Evolutionary conservation across 2,329 filamentous ascomycete genomes (phyloP), one percentile per base, ranked within the genome.

Genomic region (Venturia pyrina): DNA sequence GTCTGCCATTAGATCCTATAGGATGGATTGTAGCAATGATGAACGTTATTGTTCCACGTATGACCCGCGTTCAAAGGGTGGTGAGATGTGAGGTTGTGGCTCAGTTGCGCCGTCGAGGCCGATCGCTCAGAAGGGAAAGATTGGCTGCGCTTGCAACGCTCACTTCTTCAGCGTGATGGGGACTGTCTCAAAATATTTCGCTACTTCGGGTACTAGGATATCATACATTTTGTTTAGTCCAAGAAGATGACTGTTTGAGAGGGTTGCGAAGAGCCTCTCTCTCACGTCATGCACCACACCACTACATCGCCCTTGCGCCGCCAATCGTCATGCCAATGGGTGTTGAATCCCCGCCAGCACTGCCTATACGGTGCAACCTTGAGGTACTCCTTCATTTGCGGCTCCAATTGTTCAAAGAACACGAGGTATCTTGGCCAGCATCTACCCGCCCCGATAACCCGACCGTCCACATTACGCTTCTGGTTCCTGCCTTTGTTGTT

Each of bases 301-400:
- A 88, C 73, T 41, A 88, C 81, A 74, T 88, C 85, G n/a, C 86
- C 86, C 28, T 75, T 75, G 64, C 86, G 78, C 66, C 86, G 80
- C 78, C 76, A 78, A 73, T 88, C 86, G 70, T 88, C 86, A 72
- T 87, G 85, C 76, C 81, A 86, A 67, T 83, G 82, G 41, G 81
- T 83, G 70, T 88, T 88, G 73, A 82, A 86, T 5, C 82, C 81
- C 62, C 84, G 78, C 79, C 79, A 83, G 70, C 84, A 87, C 74
- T 86, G 82, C 40, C 70, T 74, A 71, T 88, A 88, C 40, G 75
- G 75, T 28, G 77, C 82, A 13, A 62, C 72, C 66, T 72, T 75
- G 62, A 86, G 73, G 7, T 79, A 69, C 21, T 70, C 69, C 34
- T 72, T 73, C 70, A 88, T 73, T 6, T 74, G 78, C 0, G 75